Evolutionary conservation across 2,329 filamentous ascomycete species (phyloP), one percentile per base, ranked within the genome.

Genomic region (Nemania diffusa): DNA sequence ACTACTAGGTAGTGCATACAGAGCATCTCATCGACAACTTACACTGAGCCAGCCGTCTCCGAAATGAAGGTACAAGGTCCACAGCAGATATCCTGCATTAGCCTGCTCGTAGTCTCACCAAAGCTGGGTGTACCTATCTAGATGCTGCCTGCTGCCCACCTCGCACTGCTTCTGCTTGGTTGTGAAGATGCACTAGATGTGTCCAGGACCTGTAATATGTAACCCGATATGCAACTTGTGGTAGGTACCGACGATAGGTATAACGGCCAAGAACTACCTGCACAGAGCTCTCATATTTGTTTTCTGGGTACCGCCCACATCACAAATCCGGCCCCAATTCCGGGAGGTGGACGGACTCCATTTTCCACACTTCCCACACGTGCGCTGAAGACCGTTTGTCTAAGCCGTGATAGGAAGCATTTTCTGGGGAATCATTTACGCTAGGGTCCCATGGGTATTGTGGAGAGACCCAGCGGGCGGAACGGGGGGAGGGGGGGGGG

Each of bases 341-440:
- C 56, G 67, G 63, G 59, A 66, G 56, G 61, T 66, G 59, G 56
- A 42, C 27, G 53, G 51, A 56, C 44, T 58, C 60, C 53, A 57
- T 64, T 46, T 63, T 24, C 53, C 51, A 67, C 37, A 52, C 55
- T 50, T 63, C 37, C 53, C 42, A 67, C 55, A 51, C 50, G 44
- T 61, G 34, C 51, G 56, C 64, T 53, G 52, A 61, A n/a, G 37
- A 13, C 55, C 42, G 55, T 60, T 37, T n/a, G 40, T 26, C 69
- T 69, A 71, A 65, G 66, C 69, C 55, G 50, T 53, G 64, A 69
- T 63, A 61, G 69, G 69, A 52, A 71, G 60, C 60, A 57, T 62
- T 71, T 57, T 71, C 62, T 67, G 67, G 67, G 67, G 67, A 64
- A 67, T 57, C 51, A 57, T 67, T 64, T 40, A 37, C 52, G 32